Base-by-base conservation (phyloP, 164 flowering plant species). In the Magnolia changhungtana region DNA sequence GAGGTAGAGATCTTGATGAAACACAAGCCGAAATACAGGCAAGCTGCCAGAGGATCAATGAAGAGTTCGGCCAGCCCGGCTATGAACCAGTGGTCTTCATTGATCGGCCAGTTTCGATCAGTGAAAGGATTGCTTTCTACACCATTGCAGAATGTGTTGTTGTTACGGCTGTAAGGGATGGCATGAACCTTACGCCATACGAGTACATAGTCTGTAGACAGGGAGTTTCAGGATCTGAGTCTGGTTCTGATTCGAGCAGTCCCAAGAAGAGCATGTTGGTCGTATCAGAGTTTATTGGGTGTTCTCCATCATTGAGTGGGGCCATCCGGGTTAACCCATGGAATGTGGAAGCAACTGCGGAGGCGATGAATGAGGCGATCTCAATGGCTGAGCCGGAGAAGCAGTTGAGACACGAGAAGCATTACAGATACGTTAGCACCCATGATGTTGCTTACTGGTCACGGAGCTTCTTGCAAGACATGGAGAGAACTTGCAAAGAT, bases 401-500 rank as follows among this genome's bases (percentile, higher is more conserved):
- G 77, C 91, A 89, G 74, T 69, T 91, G 84, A 86, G 93, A n/a
- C 96, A 91, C 73, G 93, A 91, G 82, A 91, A 91, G 82, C 93
- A 91, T 73, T 89, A 90, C 72, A 81, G 87, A 67, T 91, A 90
- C 80, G 89, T 91, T 16, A 90, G 93, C 80, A 85, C 90, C 8
- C 96, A 91, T 84, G 89, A 90, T 83, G 96, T 91, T 69, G 90
- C 90, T 19, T 91, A 86, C 74, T 91, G 96, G 96, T 82, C 93
- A 1, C 61, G 85, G 74, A 91, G 96, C 80, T 89, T 91, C 84
- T 82, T 87, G 82, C 96, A 91, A 67, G 96, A 91, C 76, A 72
- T 91, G 88, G 96, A 90, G 75, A 85, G 93, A 80, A 80, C 87
- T 23, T 91, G 96, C 80, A 85, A 72, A 70, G 96, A 91, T 72